Percentiles rank a stretch among this genome's conserved stretches.
Conservation (phyloP, 805 yeast genomes). For the Starmera quercuum region DNA sequence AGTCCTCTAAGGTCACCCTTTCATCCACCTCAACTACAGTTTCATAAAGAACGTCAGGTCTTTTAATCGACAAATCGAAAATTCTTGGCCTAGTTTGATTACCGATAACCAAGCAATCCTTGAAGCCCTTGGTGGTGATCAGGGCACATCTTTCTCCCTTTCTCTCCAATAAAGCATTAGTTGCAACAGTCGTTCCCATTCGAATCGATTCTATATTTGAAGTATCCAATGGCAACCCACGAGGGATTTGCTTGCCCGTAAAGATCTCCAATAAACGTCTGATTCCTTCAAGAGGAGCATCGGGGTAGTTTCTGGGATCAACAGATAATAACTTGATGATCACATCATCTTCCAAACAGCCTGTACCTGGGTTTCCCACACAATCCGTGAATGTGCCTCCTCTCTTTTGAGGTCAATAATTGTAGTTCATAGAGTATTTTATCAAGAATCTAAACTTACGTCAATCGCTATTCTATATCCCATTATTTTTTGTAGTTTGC, state of each 20-base stretch:
- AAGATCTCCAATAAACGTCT: slow-evolving; percentile 35
- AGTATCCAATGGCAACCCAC: slow-evolving; percentile 24
- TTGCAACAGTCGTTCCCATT: slow-evolving; percentile 46
- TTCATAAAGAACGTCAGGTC: slow-evolving; percentile 37
- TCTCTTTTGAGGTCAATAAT: too few species aligned
- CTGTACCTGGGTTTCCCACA: slow-evolving; percentile 26
- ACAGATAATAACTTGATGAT: slow-evolving; percentile 41
- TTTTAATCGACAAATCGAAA: slow-evolving; percentile 40
- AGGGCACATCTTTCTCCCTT: slow-evolving; percentile 42
- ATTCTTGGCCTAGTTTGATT: slow-evolving; percentile 46
- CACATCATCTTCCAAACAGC: too few species aligned
- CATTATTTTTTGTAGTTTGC: too few species aligned
- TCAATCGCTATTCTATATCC: too few species aligned
- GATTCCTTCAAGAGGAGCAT: slow-evolving; percentile 46
- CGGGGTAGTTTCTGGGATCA: slow-evolving; percentile 39
- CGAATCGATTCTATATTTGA: slow-evolving; percentile 33
- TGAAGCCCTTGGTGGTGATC: slow-evolving; percentile 43
- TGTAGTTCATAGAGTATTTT: too few species aligned
- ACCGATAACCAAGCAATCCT: slow-evolving; percentile 42
- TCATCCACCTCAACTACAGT: slow-evolving; percentile 41
- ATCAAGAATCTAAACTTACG: too few species aligned
- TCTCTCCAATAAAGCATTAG: slow-evolving; percentile 45
- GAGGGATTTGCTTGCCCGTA: slow-evolving; percentile 25
- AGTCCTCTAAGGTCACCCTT: slow-evolving; percentile 56
- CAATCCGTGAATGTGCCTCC: slow-evolving; percentile 45